Evolutionary conservation across 768 basidiomycete genomes (phyloP), one percentile per base, ranked within the genome.

Genomic region (Gymnopilus dilepis): DNA sequence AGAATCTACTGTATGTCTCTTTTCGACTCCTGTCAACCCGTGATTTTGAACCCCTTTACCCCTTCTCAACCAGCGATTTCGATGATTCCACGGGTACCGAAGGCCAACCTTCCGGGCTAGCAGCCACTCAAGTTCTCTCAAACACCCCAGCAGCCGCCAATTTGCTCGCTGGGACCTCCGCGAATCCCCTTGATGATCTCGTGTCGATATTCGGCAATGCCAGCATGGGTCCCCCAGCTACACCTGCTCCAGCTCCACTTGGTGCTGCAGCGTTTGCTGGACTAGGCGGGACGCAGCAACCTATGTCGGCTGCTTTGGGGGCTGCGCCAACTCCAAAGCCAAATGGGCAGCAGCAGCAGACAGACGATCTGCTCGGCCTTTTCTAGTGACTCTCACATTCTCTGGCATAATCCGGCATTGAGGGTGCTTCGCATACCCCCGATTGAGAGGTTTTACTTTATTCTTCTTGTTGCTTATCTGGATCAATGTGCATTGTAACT

Each of bases 181-280:
- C 84, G 61, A 97, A 97, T 72, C 95, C 95, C 1, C 80, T 97
- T 43, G 95, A 97, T 73, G 95, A 97, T 72, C 83, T 97, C 11
- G 94, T 96, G 22, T 95, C 94, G 7, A 92, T 97, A 66, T 97
- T 97, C 72, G 94, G 93, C 15, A 69, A 78, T 69, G 70, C 79
- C 64, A 72, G 77, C 63, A 74, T 76, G 21, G 70, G 64, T 7
- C 54, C 52, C 68, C 57, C 66, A 24, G 68, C 66, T 22, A 60
- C 71, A 26, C 63, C 74, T 19, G 53, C 51, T 69, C 57, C 67
- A 17, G 68, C 66, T 19, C 51, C 65, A 6, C 58, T 67, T 56
- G 64, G 64, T 31, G 64, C 45, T 12, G 62, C 61, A 19, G 50
- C 62, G 3, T 70, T 70, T 56, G 62, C 57, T 19, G 66, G 8